Evolutionary conservation across 495 filamentous ascomycete species (phyloP).

Genomic region (Daldinia loculata): DNA sequence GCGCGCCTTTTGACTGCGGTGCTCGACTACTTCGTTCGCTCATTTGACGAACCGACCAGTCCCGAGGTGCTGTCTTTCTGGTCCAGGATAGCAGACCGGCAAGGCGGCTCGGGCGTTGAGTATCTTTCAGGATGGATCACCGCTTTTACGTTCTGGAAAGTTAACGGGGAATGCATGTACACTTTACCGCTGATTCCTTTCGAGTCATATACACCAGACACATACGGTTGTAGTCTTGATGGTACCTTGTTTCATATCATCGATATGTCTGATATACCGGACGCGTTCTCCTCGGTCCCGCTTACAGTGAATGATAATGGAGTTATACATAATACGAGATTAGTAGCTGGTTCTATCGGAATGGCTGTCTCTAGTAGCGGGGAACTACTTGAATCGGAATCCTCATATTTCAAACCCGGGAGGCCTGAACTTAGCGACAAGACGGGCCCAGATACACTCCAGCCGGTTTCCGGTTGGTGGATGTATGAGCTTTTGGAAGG

Average conservation of each 20-base stretch:
- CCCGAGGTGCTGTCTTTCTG: constrained; percentile 12
- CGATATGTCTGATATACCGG: background rate
- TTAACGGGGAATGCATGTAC: background rate
- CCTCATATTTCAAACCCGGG: background rate
- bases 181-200: background rate
- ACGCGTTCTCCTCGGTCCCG: background rate
- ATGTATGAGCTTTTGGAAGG: background rate
- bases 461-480: constrained; percentile 7
- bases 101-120: constrained; percentile 18
- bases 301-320: constrained; percentile 2
- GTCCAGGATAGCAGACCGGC: background rate
- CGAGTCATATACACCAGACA: background rate
- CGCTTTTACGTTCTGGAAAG: constrained; percentile 34
- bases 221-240: background rate
- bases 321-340: background rate
- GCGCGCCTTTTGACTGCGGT: background rate
- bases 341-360: background rate
- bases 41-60: constrained; percentile 5
- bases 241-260: constrained; percentile 7
- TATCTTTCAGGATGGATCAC: constrained; percentile 51
- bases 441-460: constrained; percentile 2
- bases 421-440: background rate
- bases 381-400: background rate
- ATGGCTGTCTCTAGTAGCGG: background rate
- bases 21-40: background rate